phyloP scores from a whole-genome alignment of 352 stramenopile species.

The Phytopythium ostracodes region DNA sequence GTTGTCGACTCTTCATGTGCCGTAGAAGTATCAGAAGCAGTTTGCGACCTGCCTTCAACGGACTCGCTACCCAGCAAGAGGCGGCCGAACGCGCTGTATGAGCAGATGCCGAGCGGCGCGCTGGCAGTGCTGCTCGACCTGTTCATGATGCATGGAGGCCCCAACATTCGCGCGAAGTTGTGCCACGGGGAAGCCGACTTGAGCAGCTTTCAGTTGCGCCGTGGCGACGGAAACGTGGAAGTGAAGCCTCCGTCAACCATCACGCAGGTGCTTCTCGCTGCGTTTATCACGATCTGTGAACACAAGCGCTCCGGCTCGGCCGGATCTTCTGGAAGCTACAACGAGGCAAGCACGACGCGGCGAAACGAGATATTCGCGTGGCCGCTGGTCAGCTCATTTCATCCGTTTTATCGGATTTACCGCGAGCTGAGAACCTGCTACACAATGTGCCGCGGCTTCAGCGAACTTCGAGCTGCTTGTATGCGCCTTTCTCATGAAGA shows the following conservation, averaged over 20 bases:
- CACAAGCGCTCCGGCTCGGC: not conserved
- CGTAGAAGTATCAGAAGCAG: not conserved
- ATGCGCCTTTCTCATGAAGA: conserved; percentile 12
- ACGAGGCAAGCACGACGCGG: not conserved
- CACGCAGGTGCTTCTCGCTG: conserved; percentile 32
- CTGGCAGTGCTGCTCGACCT: conserved; percentile 53
- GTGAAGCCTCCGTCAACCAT: not conserved
- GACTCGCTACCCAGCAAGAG: not conserved
- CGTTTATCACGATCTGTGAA: conserved; percentile 26
- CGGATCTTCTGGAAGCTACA: not conserved
- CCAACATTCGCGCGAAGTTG: conserved; percentile 66
- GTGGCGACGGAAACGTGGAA: not conserved
- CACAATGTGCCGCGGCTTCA: conserved; percentile 15
- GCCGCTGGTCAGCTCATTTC: conserved; percentile 36
- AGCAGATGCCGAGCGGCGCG: conserved; percentile 28
- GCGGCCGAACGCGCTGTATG: conserved; percentile 43
- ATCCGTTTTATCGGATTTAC: conserved; percentile 51
- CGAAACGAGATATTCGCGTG: not conserved
- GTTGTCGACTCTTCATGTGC: conserved; percentile 9
- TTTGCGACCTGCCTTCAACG: not conserved
- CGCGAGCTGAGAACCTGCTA: conserved; percentile 14
- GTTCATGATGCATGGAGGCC: conserved; percentile 71
- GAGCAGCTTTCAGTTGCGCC: conserved; percentile 13
- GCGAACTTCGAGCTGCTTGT: conserved; percentile 19
- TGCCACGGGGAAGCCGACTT: conserved; percentile 65